These are phyloP conservation scores for barrel medic (Medicago truncatula) DNA, from an alignment of 306 rosid species.

Conservation along the genomic window MtrunA17r5.0-ANR NC_053048.1:27844001-27844500, in stretches of 20 bases:
- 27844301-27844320: neutral
- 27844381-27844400: neutral
- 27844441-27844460: neutral
- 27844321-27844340: no score
- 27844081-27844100: neutral
- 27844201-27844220: no score
- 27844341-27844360: no score
- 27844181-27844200: no score
- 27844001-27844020: neutral
- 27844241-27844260: neutral
- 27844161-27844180: no score
- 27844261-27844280: neutral
- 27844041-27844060: neutral
- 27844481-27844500: constrained; percentile 49
- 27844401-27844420: neutral
- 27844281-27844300: neutral
- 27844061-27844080: neutral
- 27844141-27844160: neutral
- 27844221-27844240: neutral
- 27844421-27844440: neutral
- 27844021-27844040: neutral
- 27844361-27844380: neutral
- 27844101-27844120: neutral
- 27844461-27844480: neutral
- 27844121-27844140: neutral